Evolutionary conservation across 202 grass and related monocot genomes (phyloP), one percentile per base, ranked within the genome.

Genomic region (Zizania palustris): DNA sequence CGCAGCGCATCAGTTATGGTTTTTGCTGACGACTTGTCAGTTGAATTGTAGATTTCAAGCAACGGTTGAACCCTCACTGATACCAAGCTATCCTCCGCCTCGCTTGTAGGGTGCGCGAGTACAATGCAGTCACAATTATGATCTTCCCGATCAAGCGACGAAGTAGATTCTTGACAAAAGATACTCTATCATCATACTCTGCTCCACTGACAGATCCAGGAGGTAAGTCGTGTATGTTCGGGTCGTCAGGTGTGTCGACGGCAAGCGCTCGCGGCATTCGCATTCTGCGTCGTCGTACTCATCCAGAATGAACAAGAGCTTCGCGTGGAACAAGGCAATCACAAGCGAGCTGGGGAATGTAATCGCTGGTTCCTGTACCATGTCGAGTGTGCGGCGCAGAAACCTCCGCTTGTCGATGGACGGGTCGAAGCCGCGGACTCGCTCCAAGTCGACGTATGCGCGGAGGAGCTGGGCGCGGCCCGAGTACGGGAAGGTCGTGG

Each of bases 321-420:
- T 76, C 0, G 72, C 84, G 20, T 62, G 78, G 65, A 86, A 86
- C 65, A 34, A 18, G 49, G 84, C 71, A 58, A 86, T 36, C 65
- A 48, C 65, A 19, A 7, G 10, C 3, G 28, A 65, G 46, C 7
- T 3, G n/a, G 15, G 37, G 63, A 45, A 78, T 1, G 0, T 4
- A 0, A 5, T 2, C 21, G 49, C 75, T 2, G 35, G 20, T 0
- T 78, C 13, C 5, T 37, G 19, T 0, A 51, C 0, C n/a, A 55
- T 28, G 37, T 14, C 8, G 75, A 78, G 75, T 0, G 63, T 16
- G 37, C 46, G 37, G 49, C 5, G 19, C 48, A 78, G 75, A 53
- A 34, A 7, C 3, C 21, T 35, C 75, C 21, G 55, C 75, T 11
- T 67, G 14, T 78, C 75, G 9, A 34, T 34, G 54, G 39, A 14